phyloP scores from a whole-genome alignment of 768 basidiomycete species.

The Calocera cornea region DNA sequence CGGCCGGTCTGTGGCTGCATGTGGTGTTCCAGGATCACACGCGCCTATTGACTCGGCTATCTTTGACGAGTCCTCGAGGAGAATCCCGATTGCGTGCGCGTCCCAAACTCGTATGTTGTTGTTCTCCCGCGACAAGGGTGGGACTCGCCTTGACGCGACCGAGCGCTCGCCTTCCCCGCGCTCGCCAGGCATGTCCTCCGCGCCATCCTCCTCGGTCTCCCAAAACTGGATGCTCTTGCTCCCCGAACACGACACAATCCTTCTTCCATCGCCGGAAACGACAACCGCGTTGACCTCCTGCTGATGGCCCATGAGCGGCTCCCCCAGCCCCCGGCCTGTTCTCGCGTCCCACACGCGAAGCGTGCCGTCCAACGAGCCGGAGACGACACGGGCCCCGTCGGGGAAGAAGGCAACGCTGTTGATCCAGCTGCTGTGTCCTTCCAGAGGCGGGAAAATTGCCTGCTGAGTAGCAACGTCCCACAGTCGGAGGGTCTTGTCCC shows the following conservation, averaged over 20 bases:
- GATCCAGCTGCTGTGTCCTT: background rate
- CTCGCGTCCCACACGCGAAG: constrained; percentile 1
- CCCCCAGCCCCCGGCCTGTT: background rate
- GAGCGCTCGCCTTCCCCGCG: too few relatives aligned
- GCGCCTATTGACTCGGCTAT: too few relatives aligned
- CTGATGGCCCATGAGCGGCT: background rate
- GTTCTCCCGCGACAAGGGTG: too few relatives aligned
- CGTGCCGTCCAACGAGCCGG: constrained; percentile 2
- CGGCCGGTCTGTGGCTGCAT: background rate
- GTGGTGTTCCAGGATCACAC: too few relatives aligned
- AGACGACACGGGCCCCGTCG: background rate
- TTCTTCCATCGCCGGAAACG: background rate
- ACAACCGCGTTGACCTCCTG: background rate
- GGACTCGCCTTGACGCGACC: too few relatives aligned
- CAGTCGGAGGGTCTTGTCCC: constrained; percentile 5
- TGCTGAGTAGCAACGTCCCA: background rate
- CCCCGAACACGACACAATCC: background rate
- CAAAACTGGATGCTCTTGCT: too few relatives aligned
- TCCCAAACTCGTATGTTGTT: too few relatives aligned
- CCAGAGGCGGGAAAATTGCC: background rate
- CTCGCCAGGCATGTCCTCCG: too few relatives aligned
- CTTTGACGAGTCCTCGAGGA: too few relatives aligned
- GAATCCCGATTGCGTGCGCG: too few relatives aligned
- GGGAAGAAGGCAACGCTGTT: constrained; percentile 6
- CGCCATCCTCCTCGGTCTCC: too few relatives aligned